Evolutionary conservation across 768 basidiomycete species (phyloP), one percentile per base, ranked within the genome.

Genomic region (Suillus discolor): DNA sequence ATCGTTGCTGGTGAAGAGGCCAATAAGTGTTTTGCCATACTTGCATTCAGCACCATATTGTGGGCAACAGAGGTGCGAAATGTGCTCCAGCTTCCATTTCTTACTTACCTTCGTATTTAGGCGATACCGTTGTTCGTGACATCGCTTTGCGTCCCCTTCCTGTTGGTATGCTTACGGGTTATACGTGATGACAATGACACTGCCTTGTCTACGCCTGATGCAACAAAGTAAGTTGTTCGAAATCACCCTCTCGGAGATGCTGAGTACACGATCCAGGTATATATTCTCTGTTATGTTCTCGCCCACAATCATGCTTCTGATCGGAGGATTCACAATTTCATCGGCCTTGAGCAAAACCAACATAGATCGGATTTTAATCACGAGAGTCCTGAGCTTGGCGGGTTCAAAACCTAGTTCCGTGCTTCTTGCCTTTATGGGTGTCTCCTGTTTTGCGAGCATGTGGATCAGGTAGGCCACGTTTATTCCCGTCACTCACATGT

Each of bases 111-210:
- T 64, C 25, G 31, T n/a, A 25, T 63, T 39, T 68, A 97, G 94
- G 95, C 96, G 28, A 96, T 99, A 66, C 96, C 97, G 2, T 84
- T 99, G 8, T 99, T 99, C 73, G 95, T 97, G n/a, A 99, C 97
- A 0, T 97, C 96, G 3, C 89, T 91, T 69, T 82, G 91, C 60
- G 89, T 99, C 5, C 97, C 97, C 0, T 80, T 97, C 54, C 84
- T 98, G 5, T 85, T 97, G 39, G 91, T 97, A n/a, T 78, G 88
- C n/a, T 79, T 97, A 18, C 87, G 87, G 42, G 92, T 98, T 41
- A 84, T 98, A 36, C 84, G 90, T 28, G 74, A 77, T 2, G 85
- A 91, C 34, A 86, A 81, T 0, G 81, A 83, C 34, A 73, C 68
- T 5, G 82, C 85, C 7, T 67, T 96, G 60, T 70, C 81, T 1